A percentile compares a stretch with the other conserved stretches of the same genome.
Evolutionary conservation across 176 grass and related monocot genomes (phyloP).

Genomic region (Alloteropsis semialata): DNA sequence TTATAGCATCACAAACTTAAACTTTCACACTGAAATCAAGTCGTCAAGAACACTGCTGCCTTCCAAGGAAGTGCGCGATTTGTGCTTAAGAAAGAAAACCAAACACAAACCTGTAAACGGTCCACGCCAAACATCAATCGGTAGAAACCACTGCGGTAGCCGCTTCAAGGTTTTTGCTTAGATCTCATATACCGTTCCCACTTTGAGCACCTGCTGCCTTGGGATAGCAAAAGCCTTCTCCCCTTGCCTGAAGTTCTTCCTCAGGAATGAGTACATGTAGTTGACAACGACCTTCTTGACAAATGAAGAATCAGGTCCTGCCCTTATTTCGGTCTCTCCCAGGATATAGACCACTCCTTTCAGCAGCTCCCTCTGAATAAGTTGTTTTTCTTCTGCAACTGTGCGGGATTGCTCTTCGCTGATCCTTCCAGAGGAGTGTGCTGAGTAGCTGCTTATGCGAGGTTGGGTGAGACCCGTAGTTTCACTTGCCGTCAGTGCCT

Average conservation of each 20-base stretch:
- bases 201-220: conserved; percentile 46
- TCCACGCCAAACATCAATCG: not conserved
- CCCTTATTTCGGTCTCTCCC: conserved; percentile 42
- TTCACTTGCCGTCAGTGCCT: not conserved
- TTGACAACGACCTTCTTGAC: conserved; percentile 52
- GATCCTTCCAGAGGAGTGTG: not conserved
- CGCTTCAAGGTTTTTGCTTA: not conserved
- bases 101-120: not conserved
- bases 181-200: conserved; percentile 59
- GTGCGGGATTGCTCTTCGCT: not conserved
- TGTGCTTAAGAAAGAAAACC: not conserved
- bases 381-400: conserved; percentile 10
- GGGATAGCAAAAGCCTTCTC: conserved; percentile 48
- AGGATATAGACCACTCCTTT: conserved; percentile 61
- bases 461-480: not conserved
- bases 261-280: conserved; percentile 47
- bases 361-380: conserved; percentile 27
- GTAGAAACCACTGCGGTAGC: not conserved
- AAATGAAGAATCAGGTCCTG: conserved; percentile 14
- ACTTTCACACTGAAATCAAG: not conserved
- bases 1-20: not conserved
- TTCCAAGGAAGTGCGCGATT: not conserved
- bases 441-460: not conserved
- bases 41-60: not conserved
- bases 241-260: conserved; percentile 52